phyloP scores from a whole-genome alignment of 108 stramenopile genomes.

The Skeletonema costatum region DNA sequence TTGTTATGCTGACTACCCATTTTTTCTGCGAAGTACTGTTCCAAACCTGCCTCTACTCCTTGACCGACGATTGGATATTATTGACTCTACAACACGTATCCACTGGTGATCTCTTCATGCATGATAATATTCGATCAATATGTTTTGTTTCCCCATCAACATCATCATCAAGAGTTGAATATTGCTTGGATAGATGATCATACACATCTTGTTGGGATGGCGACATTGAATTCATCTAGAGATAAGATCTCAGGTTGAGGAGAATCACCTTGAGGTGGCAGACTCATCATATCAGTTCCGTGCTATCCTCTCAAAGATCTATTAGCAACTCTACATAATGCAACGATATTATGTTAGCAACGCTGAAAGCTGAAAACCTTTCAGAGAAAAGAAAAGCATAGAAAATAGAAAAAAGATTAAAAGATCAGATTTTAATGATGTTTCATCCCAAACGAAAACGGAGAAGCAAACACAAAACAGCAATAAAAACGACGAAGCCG shows the following conservation, averaged over 20 bases:
- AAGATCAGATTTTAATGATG: too few relatives aligned
- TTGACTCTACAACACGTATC: constrained; percentile 64
- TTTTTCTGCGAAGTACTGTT: constrained; percentile 10
- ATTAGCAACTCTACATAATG: too few relatives aligned
- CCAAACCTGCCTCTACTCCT: constrained; percentile 48
- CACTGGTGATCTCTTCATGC: constrained; percentile 59
- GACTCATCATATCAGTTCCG: neutral
- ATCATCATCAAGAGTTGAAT: constrained; percentile 1
- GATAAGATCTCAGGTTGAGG: constrained; percentile 17
- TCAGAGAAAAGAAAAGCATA: too few relatives aligned
- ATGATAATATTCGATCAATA: constrained; percentile 41
- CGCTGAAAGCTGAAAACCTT: too few relatives aligned
- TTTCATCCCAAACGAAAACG: too few relatives aligned
- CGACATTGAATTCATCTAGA: constrained; percentile 19
- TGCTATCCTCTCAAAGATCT: neutral
- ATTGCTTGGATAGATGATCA: constrained; percentile 21
- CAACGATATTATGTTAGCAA: too few relatives aligned
- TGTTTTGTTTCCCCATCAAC: neutral
- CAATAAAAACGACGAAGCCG: too few relatives aligned
- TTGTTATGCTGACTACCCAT: neutral
- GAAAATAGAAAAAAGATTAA: too few relatives aligned
- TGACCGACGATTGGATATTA: constrained; percentile 27
- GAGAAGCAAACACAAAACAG: too few relatives aligned
- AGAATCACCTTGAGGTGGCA: neutral
- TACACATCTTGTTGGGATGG: constrained; percentile 33